These are phyloP conservation scores for Neodidymelliopsis sp. DNA, from an alignment of 2,329 filamentous ascomycete genomes.

Conservation along the genomic window DNA sequence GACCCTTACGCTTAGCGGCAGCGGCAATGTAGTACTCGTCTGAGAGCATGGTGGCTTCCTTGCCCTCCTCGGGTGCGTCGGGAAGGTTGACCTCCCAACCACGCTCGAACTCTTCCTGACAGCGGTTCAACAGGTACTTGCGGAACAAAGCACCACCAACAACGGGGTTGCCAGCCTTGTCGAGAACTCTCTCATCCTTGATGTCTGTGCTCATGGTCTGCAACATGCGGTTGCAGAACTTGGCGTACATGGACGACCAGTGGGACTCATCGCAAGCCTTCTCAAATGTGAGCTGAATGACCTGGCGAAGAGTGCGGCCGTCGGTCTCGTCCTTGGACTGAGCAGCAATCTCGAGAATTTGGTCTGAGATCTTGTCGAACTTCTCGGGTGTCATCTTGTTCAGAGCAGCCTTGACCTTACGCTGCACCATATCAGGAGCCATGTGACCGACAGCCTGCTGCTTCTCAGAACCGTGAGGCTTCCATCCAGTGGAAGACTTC, in stretches of 20 bases:
- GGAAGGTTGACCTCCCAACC: slow-evolving; percentile 94
- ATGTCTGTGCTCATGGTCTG: slow-evolving; percentile 85
- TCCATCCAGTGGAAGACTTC: slow-evolving; percentile 82
- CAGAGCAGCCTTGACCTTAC: slow-evolving; percentile 96
- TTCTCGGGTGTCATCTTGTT: slow-evolving; percentile 99
- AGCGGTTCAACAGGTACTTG: slow-evolving; percentile 97
- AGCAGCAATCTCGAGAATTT: slow-evolving; percentile 89
- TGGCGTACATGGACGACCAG: slow-evolving; percentile 98
- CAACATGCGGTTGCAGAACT: slow-evolving; percentile 97
- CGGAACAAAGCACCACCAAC: slow-evolving; percentile 94
- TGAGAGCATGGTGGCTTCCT: slow-evolving; percentile 86
- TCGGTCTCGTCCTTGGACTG: slow-evolving; percentile 97
- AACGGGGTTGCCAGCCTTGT: slow-evolving; percentile 87
- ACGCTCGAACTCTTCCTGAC: slow-evolving; percentile 98
- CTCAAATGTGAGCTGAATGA: slow-evolving; percentile 98
- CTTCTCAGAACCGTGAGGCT: slow-evolving; percentile 67
- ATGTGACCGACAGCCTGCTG: slow-evolving; percentile 59
- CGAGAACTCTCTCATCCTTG: slow-evolving; percentile 91
- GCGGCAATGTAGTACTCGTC: slow-evolving; percentile 96
- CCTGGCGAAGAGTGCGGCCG: slow-evolving; percentile 91
- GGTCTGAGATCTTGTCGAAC: slow-evolving; percentile 92
- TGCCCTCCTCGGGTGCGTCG: slow-evolving; percentile 76
- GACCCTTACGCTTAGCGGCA: slow-evolving; percentile 92
- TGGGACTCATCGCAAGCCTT: slow-evolving; percentile 98
- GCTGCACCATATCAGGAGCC: slow-evolving; percentile 91